Evolutionary conservation across 1,284 basidiomycete species (phyloP).

Genomic region (Phlebopus sp.): DNA sequence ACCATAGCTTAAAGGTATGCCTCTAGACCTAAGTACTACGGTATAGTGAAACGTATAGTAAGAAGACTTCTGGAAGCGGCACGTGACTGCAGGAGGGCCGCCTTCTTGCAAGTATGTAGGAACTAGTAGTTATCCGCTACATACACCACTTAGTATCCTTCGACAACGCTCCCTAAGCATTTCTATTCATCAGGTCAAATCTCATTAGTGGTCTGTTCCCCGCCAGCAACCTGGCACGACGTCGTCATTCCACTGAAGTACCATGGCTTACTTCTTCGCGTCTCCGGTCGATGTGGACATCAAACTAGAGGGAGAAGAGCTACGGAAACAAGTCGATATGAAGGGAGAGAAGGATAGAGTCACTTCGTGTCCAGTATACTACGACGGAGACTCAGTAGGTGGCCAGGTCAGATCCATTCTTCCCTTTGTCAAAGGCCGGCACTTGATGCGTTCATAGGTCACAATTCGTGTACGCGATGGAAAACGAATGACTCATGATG

Average conservation of each 20-base stretch:
- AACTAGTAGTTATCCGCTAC: too few relatives aligned
- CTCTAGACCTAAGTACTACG: too few relatives aligned
- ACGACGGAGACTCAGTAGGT: slow-evolving; percentile 87
- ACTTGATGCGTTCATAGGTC: slow-evolving; percentile 49
- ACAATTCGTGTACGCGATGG: slow-evolving; percentile 90
- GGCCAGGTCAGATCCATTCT: slow-evolving; percentile 67
- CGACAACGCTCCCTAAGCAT: too few relatives aligned
- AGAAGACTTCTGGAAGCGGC: too few relatives aligned
- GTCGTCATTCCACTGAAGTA: neutral
- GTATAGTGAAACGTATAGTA: neutral
- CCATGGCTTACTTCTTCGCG: slow-evolving; percentile 89
- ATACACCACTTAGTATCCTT: too few relatives aligned
- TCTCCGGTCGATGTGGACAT: slow-evolving; percentile 92
- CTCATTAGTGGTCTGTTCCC: too few relatives aligned
- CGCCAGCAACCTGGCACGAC: too few relatives aligned
- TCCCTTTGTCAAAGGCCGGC: neutral
- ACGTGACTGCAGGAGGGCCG: too few relatives aligned
- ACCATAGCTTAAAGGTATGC: too few relatives aligned
- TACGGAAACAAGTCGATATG: slow-evolving; percentile 74
- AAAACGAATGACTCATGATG: slow-evolving; percentile 93
- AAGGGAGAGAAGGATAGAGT: slow-evolving; percentile 80
- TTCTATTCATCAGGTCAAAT: too few relatives aligned
- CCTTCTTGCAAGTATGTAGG: too few relatives aligned
- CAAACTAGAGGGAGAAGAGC: slow-evolving; percentile 83
- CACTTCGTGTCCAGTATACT: slow-evolving; percentile 88